Base-by-base conservation (phyloP, 495 filamentous ascomycete genomes). In the Glonium stellatum region DNA sequence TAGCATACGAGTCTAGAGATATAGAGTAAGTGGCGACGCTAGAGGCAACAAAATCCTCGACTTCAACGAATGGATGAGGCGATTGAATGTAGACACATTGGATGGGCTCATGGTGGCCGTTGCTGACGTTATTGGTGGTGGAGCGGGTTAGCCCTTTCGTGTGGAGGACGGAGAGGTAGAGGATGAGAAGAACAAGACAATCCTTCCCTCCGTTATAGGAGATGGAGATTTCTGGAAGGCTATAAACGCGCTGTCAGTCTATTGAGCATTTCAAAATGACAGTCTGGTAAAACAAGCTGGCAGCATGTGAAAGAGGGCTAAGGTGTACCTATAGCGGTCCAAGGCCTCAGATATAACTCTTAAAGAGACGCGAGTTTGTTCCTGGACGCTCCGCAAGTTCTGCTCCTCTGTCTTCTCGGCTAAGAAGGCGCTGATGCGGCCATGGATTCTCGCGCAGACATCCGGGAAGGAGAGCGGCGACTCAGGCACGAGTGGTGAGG, bases 151-250 rank as follows among this genome's bases (percentile, higher is more conserved):
- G 67, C 39, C 55, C 58, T 58, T 61, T 69, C 48, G 55, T 65
- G 63, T 73, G 77, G 25, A 95, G 79, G 58, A 83, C 82, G 61
- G 85, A 83, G 65, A 97, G 84, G 73, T 92, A 89, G 59, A 97
- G 78, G 65, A 97, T 77, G n/a, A 97, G 79, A 10, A 97, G 84
- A 57, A 96, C 89, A 23, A 97, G 84, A 68, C 93, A 98, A 82
- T 98, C 93, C 72, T 98, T 98, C 47, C 93, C 93, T 75, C 93
- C 93, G 65, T 98, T 98, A 71, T 96, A 98, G 50, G 95, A 95
- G 59, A 98, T 78, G 10, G 92, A 90, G 49, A 97, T 78, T 64
- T 95, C 80, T 50, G 85, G 77, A 56, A 87, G 82, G 53, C 88
- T 91, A 61, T 64, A 22, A 23, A 35, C 34, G 8, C 34, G n/a